A percentile compares a stretch with the other conserved stretches of the same genome.
Conservation (phyloP, 208 protist species). For the Acanthamoeba polyphaga region DNA sequence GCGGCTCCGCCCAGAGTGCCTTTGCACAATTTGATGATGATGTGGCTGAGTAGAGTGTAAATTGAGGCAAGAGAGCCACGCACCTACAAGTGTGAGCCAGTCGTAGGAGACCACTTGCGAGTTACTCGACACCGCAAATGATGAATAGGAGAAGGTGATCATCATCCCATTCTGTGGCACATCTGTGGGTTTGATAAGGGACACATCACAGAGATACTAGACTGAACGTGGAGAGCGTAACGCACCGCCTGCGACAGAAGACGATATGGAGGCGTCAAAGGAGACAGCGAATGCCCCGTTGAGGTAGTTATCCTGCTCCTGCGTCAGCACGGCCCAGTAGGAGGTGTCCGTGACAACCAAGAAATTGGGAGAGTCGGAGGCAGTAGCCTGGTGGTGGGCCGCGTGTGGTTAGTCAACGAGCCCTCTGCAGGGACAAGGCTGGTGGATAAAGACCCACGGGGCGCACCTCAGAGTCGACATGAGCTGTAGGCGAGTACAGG, state of each 20-base stretch:
- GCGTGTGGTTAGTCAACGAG: not conserved
- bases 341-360: not conserved
- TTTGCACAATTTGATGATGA: not conserved
- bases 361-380: not conserved
- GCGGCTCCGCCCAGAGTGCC: not conserved
- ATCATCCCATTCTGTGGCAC: not conserved
- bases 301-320: conserved; percentile 1
- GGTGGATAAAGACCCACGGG: no score
- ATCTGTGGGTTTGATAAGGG: not conserved
- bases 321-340: conserved; percentile 10
- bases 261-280: not conserved
- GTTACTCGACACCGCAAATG: not conserved
- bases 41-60: no score
- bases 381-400: not conserved
- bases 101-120: not conserved
- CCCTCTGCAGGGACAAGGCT: not conserved
- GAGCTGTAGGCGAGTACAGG: not conserved
- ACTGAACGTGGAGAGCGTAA: not conserved
- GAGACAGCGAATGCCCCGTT: not conserved
- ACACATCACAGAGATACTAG: no score
- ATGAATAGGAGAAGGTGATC: conserved; percentile 30
- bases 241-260: not conserved
- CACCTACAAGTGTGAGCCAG: not conserved
- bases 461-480: not conserved
- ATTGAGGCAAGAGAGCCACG: no score